phyloP scores from a whole-genome alignment of 805 yeast species.

The Teunomyces gatunensis region DNA sequence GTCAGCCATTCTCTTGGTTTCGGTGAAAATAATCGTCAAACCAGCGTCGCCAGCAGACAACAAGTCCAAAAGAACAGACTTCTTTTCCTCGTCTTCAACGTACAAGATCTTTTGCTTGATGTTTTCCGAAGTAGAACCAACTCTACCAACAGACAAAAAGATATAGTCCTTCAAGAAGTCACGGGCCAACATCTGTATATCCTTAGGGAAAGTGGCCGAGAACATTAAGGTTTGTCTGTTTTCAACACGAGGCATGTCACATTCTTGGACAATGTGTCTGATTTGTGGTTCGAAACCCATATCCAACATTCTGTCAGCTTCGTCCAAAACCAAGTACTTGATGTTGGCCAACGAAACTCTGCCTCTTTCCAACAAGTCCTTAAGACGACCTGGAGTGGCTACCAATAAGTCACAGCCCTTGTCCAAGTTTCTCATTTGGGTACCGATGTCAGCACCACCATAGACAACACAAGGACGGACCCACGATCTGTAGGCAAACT shows the following conservation, averaged over 20 bases:
- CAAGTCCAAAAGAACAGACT: conserved; percentile 84
- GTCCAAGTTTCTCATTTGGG: conserved; percentile 83
- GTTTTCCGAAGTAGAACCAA: conserved; percentile 98
- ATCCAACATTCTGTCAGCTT: conserved; percentile 99
- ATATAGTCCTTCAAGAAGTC: conserved; percentile 95
- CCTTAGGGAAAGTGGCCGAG: conserved; percentile 98
- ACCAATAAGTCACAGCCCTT: conserved; percentile 95
- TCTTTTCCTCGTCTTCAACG: conserved; percentile 93
- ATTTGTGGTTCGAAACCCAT: conserved; percentile 99
- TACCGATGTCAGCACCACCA: conserved; percentile 95
- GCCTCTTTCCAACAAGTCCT: conserved; percentile 94
- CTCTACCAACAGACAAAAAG: conserved; percentile 97
- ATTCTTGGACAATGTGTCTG: conserved; percentile 95
- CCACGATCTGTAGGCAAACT: conserved; percentile 97
- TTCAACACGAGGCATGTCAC: conserved; percentile 93
- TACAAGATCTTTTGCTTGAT: conserved; percentile 90
- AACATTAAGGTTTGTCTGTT: conserved; percentile 97
- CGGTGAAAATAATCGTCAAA: conserved; percentile 91
- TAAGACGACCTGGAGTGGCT: conserved; percentile 99
- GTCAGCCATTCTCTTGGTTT: conserved; percentile 99
- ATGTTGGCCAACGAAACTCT: conserved; percentile 84
- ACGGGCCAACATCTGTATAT: conserved; percentile 94
- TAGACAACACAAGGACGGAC: conserved; percentile 93
- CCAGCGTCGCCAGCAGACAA: conserved; percentile 74
- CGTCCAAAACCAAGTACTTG: conserved; percentile 93